A percentile compares a stretch with the other conserved stretches of the same genome.
phyloP scores from a whole-genome alignment of 306 rosid species.

The Crotalaria pallida region DNA sequence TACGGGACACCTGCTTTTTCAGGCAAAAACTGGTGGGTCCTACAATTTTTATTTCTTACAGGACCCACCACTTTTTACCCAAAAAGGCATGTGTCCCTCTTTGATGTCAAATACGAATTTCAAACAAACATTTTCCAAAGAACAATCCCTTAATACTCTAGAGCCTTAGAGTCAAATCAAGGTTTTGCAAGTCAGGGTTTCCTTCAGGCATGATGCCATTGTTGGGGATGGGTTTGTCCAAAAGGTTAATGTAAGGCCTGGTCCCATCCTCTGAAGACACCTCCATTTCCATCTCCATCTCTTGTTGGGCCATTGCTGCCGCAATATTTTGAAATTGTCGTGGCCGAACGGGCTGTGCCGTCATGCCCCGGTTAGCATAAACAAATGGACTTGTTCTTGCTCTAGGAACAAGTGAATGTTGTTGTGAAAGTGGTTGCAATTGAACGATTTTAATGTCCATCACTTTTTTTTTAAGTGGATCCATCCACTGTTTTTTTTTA shows the following conservation, averaged over 20 bases:
- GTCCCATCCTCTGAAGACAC: conserved; percentile 19
- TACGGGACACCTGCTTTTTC: too few relatives aligned
- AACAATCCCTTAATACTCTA: neutral
- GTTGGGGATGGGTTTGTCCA: conserved; percentile 35
- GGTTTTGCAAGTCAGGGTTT: neutral
- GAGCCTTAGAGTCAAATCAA: conserved; percentile 39
- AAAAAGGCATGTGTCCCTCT: too few relatives aligned
- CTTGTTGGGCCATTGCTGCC: neutral
- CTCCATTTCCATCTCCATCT: neutral
- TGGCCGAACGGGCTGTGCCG: neutral
- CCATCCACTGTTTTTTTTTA: too few relatives aligned
- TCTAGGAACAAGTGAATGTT: neutral
- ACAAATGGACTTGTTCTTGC: neutral
- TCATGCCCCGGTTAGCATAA: neutral
- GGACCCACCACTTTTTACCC: too few relatives aligned
- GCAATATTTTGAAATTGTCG: neutral
- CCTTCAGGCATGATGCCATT: neutral
- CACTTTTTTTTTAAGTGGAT: too few relatives aligned
- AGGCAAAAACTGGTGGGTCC: too few relatives aligned
- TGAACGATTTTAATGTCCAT: too few relatives aligned
- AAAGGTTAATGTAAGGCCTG: conserved; percentile 26
- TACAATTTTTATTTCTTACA: too few relatives aligned
- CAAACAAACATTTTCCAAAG: too few relatives aligned
- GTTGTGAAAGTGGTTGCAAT: neutral
- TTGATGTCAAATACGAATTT: too few relatives aligned